Conservation (phyloP, 1,284 basidiomycete genomes). For the Ustilago bromivora region DNA sequence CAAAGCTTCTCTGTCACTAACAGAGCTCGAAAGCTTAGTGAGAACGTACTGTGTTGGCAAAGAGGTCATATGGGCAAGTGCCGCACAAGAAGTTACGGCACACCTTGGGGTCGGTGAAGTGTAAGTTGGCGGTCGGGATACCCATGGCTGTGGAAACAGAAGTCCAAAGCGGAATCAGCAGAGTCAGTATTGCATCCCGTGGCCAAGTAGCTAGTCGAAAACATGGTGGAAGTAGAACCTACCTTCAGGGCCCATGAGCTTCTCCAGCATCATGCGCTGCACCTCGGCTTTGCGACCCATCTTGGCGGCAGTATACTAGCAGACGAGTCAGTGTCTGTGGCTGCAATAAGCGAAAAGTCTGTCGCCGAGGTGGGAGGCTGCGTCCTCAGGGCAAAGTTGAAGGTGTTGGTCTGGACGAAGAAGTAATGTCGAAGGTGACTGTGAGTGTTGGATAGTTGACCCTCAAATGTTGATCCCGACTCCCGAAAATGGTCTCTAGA, state of each 20-base stretch:
- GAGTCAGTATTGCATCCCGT: too few relatives aligned
- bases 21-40: neutral
- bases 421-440: constrained; percentile 1
- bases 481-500: constrained; percentile 21
- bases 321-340: constrained; percentile 13
- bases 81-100: constrained; percentile 98
- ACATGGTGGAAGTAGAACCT: neutral
- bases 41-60: constrained; percentile 91
- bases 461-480: constrained; percentile 10
- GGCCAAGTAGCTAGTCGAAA: too few relatives aligned
- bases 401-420: neutral
- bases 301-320: constrained; percentile 5
- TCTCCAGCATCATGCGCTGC: constrained; percentile 90
- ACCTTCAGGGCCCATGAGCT: constrained; percentile 70
- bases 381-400: neutral
- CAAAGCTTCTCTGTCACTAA: too few relatives aligned
- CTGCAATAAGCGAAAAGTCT: neutral
- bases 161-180: neutral
- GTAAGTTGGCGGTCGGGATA: constrained; percentile 74
- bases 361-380: neutral
- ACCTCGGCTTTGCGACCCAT: constrained; percentile 75
- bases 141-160: constrained; percentile 59
- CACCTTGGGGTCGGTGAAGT: constrained; percentile 98
- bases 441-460: neutral
- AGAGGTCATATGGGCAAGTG: constrained; percentile 95